Evolutionary conservation across 306 rosid species (phyloP).

Genomic region (Cucurbita pepo): DNA sequence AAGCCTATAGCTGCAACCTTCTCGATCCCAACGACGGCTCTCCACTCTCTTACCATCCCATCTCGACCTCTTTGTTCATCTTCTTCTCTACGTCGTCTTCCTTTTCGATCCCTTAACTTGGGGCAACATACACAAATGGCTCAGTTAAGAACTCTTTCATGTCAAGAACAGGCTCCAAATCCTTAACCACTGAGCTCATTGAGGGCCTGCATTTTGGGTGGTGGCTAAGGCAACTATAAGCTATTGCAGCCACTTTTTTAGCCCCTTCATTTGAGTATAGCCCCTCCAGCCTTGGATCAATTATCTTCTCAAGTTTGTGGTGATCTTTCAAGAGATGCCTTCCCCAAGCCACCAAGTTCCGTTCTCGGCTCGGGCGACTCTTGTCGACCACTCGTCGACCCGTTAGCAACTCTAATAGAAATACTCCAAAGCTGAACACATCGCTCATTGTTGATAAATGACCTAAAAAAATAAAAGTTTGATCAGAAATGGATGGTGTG

Average conservation of each 20-base stretch:
- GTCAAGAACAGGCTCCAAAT: slow-evolving; percentile 42
- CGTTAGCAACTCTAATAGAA: slow-evolving; percentile 68
- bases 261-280: slow-evolving; percentile 64
- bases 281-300: slow-evolving; percentile 70
- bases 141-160: slow-evolving; percentile 47
- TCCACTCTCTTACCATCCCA: too few species aligned
- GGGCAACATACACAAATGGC: slow-evolving; percentile 68
- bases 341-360: slow-evolving; percentile 80
- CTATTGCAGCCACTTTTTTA: slow-evolving; percentile 41
- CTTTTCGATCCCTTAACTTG: slow-evolving; percentile 14
- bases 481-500: not conserved
- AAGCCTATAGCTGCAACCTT: not conserved
- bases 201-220: slow-evolving; percentile 63
- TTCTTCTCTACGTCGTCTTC: too few species aligned
- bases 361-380: slow-evolving; percentile 43
- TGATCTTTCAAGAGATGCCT: slow-evolving; percentile 55
- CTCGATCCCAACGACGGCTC: slow-evolving; percentile 15
- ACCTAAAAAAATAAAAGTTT: slow-evolving; percentile 21
- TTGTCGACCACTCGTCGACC: slow-evolving; percentile 62
- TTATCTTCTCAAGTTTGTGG: slow-evolving; percentile 45
- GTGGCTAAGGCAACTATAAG: slow-evolving; percentile 56
- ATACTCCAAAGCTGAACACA: slow-evolving; percentile 76
- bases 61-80: not conserved
- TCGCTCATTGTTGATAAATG: slow-evolving; percentile 75
- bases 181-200: slow-evolving; percentile 58